A percentile compares a stretch with the other conserved stretches of the same genome.
These are phyloP conservation scores for Pichia deserticola DNA, from an alignment of 805 yeast genomes.

Conservation along the genomic window DNA sequence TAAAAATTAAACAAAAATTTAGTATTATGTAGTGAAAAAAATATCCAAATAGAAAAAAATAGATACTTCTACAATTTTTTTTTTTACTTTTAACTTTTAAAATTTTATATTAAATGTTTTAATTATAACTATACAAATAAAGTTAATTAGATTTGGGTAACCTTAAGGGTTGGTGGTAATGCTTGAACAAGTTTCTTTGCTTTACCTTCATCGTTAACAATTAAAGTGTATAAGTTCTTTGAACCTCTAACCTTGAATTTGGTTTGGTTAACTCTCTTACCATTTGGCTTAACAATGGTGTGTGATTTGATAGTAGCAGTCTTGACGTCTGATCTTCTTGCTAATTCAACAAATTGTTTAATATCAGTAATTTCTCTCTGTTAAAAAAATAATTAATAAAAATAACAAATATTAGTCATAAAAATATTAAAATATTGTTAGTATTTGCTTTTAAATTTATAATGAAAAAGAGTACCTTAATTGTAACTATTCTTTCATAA, in stretches of 20 bases:
- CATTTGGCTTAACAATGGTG: conserved; percentile 71
- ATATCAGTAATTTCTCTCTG: conserved; percentile 82
- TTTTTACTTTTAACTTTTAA: conserved; percentile 1
- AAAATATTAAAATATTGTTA: conserved; percentile 11
- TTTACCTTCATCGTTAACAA: conserved; percentile 90
- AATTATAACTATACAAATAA: conserved; percentile 8
- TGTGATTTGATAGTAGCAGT: conserved; percentile 92
- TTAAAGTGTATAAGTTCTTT: conserved; percentile 88
- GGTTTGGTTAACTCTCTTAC: conserved; percentile 85
- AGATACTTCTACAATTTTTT: neutral
- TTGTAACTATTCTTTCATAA: too few species aligned
- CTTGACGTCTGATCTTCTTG: conserved; percentile 92
- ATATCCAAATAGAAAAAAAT: too few species aligned
- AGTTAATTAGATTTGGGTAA: conserved; percentile 33
- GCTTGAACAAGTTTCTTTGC: conserved; percentile 97
- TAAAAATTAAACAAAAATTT: neutral
- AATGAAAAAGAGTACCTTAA: too few species aligned
- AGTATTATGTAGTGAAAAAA: too few species aligned
- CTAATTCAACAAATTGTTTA: conserved; percentile 94
- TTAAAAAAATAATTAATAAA: neutral
- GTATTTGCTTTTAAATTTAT: conserved; percentile 6
- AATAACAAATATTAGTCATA: neutral
- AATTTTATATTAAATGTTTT: conserved; percentile 2
- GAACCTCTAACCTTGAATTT: conserved; percentile 99
- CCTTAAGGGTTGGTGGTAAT: conserved; percentile 87